phyloP scores from a whole-genome alignment of 225 moss, liverwort and hornwort species.

The Sphagnum contortum region DNA sequence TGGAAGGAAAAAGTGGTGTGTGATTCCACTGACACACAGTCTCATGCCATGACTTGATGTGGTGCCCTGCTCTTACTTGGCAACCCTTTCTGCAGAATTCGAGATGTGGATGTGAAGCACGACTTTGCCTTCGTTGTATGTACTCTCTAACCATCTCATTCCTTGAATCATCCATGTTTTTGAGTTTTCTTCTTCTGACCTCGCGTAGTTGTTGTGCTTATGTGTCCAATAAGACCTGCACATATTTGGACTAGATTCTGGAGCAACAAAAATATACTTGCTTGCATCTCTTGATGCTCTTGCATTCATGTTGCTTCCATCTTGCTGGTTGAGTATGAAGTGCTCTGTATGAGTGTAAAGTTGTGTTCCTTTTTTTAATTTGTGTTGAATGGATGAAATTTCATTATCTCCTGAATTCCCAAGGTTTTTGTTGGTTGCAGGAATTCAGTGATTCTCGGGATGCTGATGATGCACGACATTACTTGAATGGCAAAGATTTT shows the following conservation, averaged over 20 bases:
- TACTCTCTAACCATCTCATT: constrained; percentile 11
- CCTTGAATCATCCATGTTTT: too few species aligned
- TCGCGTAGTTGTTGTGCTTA: not conserved
- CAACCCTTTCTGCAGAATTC: constrained; percentile 87
- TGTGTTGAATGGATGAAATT: not conserved
- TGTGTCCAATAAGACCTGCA: not conserved
- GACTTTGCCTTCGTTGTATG: constrained; percentile 98
- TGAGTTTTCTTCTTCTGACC: not conserved
- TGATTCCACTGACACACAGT: constrained; percentile 87
- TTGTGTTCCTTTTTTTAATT: too few species aligned
- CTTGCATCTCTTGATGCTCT: too few species aligned
- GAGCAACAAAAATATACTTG: too few species aligned
- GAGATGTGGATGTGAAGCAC: constrained; percentile 99
- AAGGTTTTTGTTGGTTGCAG: constrained; percentile 19
- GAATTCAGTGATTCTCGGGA: constrained; percentile 83
- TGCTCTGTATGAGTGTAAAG: too few species aligned
- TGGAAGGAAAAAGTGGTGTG: constrained; percentile 72
- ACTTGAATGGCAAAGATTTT: constrained; percentile 87
- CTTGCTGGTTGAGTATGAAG: too few species aligned
- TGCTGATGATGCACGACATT: constrained; percentile 90
- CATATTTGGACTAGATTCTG: too few species aligned
- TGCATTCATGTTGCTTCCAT: too few species aligned
- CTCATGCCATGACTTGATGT: constrained; percentile 86
- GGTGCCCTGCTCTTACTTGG: constrained; percentile 94
- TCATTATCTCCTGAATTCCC: constrained; percentile 10